Conservation (phyloP, 176 grass and related monocot genomes). For the Carex cristatella region DNA sequence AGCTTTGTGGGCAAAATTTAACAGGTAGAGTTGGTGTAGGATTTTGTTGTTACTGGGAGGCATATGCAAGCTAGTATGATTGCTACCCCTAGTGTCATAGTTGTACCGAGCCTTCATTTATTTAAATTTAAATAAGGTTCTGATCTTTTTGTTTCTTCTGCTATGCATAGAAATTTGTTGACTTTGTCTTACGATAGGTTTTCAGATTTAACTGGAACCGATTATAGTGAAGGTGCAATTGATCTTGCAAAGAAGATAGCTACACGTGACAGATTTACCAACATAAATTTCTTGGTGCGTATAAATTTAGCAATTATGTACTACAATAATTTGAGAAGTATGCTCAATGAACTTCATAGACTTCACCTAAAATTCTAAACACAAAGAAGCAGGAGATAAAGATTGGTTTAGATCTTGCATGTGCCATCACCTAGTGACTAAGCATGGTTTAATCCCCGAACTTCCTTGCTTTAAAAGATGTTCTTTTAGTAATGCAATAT, state of each 20-base stretch:
- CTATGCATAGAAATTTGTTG: neutral
- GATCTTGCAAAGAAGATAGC: constrained; percentile 81
- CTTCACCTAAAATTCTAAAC: neutral
- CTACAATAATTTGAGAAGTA: neutral
- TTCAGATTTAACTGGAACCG: constrained; percentile 83
- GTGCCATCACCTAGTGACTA: neutral
- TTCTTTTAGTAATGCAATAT: neutral
- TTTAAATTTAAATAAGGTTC: neutral
- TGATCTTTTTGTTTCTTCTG: neutral
- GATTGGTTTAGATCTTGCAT: neutral
- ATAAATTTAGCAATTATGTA: neutral
- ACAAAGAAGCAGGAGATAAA: neutral
- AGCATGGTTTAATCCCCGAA: neutral
- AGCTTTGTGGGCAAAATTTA: neutral
- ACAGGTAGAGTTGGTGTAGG: neutral
- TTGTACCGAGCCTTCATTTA: neutral
- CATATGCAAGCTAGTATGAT: neutral
- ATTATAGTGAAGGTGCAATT: constrained; percentile 95
- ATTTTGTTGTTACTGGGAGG: neutral
- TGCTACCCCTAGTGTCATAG: neutral
- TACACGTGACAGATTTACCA: constrained; percentile 56
- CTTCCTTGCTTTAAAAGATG: neutral
- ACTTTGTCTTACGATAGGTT: constrained; percentile 37
- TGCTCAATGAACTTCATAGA: neutral
- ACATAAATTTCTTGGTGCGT: constrained; percentile 77